These are phyloP conservation scores for Ustilago bromivora DNA, from an alignment of 1,284 basidiomycete species.

Conservation along the genomic window DNA sequence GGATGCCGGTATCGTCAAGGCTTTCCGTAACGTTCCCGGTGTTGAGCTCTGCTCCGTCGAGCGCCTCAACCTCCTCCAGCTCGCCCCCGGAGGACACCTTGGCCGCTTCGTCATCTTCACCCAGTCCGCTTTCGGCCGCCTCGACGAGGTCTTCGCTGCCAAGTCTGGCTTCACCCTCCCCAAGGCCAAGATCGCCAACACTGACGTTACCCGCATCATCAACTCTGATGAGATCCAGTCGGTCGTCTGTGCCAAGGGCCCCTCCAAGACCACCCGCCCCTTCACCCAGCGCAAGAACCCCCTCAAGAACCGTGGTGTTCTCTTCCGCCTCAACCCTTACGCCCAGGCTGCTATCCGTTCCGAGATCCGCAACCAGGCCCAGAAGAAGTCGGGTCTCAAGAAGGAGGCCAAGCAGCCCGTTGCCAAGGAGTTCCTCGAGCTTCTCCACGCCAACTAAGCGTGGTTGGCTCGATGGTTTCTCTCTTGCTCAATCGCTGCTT, in stretches of 20 bases:
- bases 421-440: slow-evolving; percentile 86
- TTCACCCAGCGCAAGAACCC: slow-evolving; percentile 99
- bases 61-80: slow-evolving; percentile 96
- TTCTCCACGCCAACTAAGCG: slow-evolving; percentile 72
- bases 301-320: slow-evolving; percentile 86
- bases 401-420: slow-evolving; percentile 73
- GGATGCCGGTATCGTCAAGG: slow-evolving; percentile 97
- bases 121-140: slow-evolving; percentile 88
- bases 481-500: slow-evolving; percentile 4
- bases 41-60: slow-evolving; percentile 97
- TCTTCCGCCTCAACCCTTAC: slow-evolving; percentile 99
- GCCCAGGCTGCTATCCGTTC: slow-evolving; percentile 74
- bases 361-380: slow-evolving; percentile 64
- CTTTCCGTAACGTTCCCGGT: slow-evolving; percentile 98
- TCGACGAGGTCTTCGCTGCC: slow-evolving; percentile 89
- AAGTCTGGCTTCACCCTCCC: slow-evolving; percentile 80
- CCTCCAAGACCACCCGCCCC: slow-evolving; percentile 86
- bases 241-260: slow-evolving; percentile 87
- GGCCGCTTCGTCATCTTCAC: slow-evolving; percentile 99
- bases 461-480: slow-evolving; percentile 7
- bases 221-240: slow-evolving; percentile 77
- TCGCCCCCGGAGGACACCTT: slow-evolving; percentile 98
- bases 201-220: slow-evolving; percentile 97
- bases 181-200: slow-evolving; percentile 91
- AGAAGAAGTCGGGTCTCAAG: slow-evolving; percentile 63